Evolutionary conservation across 2,329 filamentous ascomycete genomes (phyloP), one percentile per base, ranked within the genome.

Genomic region (Dactylonectria estremocensis): DNA sequence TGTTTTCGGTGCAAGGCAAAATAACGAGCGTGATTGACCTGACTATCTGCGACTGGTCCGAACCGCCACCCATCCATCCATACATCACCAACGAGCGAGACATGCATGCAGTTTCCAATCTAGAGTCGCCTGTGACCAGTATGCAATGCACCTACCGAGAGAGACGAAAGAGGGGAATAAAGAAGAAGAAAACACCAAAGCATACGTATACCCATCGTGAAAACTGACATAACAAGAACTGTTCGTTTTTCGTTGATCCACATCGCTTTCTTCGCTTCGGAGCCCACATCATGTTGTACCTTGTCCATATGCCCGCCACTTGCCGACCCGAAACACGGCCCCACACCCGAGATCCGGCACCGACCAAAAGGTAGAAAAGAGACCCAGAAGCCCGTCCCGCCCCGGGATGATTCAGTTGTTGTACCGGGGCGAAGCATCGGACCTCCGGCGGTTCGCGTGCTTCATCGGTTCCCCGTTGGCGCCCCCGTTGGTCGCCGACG

Each of bases 401-500:
- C 37, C 37, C 24, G 24, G 24, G 14, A 6, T 40, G 10, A 40
- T n/a, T n/a, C 40, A n/a, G 14, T 50, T 40, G 52, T 33, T 33
- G 43, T 22, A 5, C 56, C 64, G 11, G 55, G 53, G n/a, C 18
- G 13, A 18, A 58, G 59, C 11, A 59, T 28, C 35, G 13, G 67
- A 66, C 54, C 63, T 54, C 20, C 67, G 62, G 18, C 63, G 57
- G 10, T 58, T 57, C 49, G 50, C 57, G 2, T 48, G 61, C 66
- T 71, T 76, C 67, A 67, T 69, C 16, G 45, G 4, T 13, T 71
- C 72, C 1, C 66, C 62, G 33, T 68, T 69, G 8, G 55, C 65
- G 13, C 53, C 64, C 16, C 61, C 67, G 28, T 61, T 68, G 1
- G 18, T 54, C 40, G 69, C 54, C 14, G 18, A 28, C 24, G 24